Conservation (phyloP, 176 grass and related monocot genomes). For the Pharus latifolius region DNA sequence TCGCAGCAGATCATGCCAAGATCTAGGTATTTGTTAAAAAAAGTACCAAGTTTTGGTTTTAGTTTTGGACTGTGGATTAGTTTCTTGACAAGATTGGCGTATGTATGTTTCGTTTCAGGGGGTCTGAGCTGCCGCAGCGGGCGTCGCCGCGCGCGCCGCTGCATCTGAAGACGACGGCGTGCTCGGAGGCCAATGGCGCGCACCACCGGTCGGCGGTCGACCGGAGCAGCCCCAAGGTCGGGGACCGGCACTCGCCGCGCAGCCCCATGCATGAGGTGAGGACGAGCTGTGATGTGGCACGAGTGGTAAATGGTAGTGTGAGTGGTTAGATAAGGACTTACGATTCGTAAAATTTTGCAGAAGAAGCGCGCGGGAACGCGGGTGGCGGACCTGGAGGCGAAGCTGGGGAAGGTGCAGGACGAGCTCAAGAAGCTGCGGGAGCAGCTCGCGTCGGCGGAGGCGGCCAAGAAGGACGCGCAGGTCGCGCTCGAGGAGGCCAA, state of each 20-base stretch:
- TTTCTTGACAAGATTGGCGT: not conserved
- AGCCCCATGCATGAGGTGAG: constrained; percentile 69
- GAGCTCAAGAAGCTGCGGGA: constrained; percentile 91
- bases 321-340: no score
- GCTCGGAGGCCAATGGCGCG: constrained; percentile 58
- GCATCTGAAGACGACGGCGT: constrained; percentile 60
- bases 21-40: constrained; percentile 28
- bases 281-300: no score
- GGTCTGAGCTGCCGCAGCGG: constrained; percentile 61
- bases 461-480: constrained; percentile 89
- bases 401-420: constrained; percentile 73
- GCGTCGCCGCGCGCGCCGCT: constrained; percentile 64
- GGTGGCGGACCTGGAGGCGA: constrained; percentile 66
- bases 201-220: constrained; percentile 41
- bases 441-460: constrained; percentile 74
- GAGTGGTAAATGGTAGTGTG: no score
- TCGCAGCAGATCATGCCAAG: constrained; percentile 31
- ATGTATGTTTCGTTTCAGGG: constrained; percentile 28
- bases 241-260: constrained; percentile 59
- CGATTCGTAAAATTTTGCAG: no score
- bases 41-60: not conserved
- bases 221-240: constrained; percentile 67
- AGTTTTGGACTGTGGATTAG: not conserved
- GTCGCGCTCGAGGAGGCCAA: constrained; percentile 74
- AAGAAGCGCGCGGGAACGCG: constrained; percentile 61